Percentiles rank a stretch among this genome's conserved stretches.
These are phyloP conservation scores for Dendrobium chrysotoxum DNA, from an alignment of 106 monocot species.

Conservation along the genomic window DNA sequence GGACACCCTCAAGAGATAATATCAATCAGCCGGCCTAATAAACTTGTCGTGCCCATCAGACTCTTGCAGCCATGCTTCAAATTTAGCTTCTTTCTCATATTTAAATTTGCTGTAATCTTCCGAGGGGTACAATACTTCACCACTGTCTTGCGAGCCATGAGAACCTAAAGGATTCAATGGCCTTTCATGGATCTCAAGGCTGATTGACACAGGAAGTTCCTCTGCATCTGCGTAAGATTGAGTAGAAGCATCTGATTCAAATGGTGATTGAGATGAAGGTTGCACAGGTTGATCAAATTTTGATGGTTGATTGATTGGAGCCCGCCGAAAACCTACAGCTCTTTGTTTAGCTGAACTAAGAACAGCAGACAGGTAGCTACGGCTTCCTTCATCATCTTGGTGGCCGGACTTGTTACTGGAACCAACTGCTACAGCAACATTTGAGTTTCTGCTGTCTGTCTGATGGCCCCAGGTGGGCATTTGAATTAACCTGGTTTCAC, in stretches of 20 bases:
- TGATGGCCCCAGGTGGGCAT: conserved; percentile 33
- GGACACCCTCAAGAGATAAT: neutral
- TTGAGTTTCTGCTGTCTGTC: conserved; percentile 9
- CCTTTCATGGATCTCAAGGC: conserved; percentile 7
- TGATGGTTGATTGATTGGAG: conserved; percentile 4
- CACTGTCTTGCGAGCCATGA: neutral
- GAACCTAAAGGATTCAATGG: neutral
- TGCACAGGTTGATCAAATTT: conserved; percentile 1
- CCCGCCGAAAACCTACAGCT: conserved; percentile 40
- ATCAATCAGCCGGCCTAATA: neutral
- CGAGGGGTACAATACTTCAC: conserved; percentile 3
- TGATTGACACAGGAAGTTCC: conserved; percentile 33
- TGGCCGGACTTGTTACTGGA: neutral
- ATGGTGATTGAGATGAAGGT: neutral
- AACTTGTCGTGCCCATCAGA: neutral
- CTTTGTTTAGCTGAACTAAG: conserved; percentile 57
- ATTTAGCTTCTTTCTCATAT: conserved; percentile 43
- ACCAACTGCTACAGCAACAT: neutral
- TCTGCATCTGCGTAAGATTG: conserved; percentile 17
- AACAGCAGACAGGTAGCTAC: conserved; percentile 39
- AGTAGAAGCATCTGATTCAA: neutral
- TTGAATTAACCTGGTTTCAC: conserved; percentile 36
- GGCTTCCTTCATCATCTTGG: conserved; percentile 8
- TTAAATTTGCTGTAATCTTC: conserved; percentile 43
- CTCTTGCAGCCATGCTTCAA: conserved; percentile 45